A percentile compares a stretch with the other conserved stretches of the same genome.
Conservation (phyloP, 805 yeast genomes). For the Yamadazyma kitorensis region DNA sequence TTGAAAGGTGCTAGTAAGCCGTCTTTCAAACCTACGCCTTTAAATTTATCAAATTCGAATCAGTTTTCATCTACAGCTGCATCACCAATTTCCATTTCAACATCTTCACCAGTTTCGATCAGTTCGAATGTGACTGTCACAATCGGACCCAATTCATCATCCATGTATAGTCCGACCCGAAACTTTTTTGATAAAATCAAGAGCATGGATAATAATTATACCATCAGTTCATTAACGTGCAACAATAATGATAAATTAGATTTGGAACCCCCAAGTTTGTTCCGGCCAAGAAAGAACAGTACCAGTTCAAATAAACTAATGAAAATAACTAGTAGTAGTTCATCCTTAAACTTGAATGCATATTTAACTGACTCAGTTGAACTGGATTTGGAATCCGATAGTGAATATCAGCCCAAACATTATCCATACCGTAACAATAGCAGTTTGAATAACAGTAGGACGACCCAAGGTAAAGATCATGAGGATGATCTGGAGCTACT, state of each 20-base stretch:
- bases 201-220: slow-evolving; percentile 20
- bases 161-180: slow-evolving; percentile 38
- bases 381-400: slow-evolving; percentile 1
- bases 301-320: slow-evolving; percentile 24
- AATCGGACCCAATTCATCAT: slow-evolving; percentile 36
- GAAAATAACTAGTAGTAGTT: slow-evolving; percentile 37
- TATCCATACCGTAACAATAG: not conserved
- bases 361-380: slow-evolving; percentile 31
- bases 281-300: slow-evolving; percentile 29
- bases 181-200: slow-evolving; percentile 32
- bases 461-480: slow-evolving; percentile 1
- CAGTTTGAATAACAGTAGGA: not conserved
- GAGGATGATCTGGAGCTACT: slow-evolving; percentile 1
- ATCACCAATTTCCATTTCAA: slow-evolving; percentile 7
- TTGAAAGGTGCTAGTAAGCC: not conserved
- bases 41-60: not conserved
- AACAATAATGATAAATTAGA: slow-evolving; percentile 17
- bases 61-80: too few relatives aligned
- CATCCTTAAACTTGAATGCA: slow-evolving; percentile 40
- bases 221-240: slow-evolving; percentile 31
- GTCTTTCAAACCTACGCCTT: slow-evolving; percentile 3
- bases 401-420: not conserved
- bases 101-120: slow-evolving; percentile 23
- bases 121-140: slow-evolving; percentile 23
- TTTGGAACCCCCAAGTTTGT: slow-evolving; percentile 39